Evolutionary conservation across 306 rosid genomes (phyloP).

Genomic region (Senna siamea): DNA sequence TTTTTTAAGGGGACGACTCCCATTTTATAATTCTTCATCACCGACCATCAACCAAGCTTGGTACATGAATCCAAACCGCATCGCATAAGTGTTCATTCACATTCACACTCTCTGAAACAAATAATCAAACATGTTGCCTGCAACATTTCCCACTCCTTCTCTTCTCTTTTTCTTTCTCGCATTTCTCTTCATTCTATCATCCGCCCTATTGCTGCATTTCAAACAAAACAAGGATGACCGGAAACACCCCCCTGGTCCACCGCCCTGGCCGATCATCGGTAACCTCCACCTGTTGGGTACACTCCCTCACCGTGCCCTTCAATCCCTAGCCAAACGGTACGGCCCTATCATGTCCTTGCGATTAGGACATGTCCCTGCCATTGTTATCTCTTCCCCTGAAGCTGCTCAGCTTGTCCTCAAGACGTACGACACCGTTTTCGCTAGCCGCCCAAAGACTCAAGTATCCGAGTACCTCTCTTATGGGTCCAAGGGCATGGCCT

Average conservation of each 20-base stretch:
- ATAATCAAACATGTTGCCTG: conserved; percentile 6
- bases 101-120: background rate
- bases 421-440: conserved; percentile 38
- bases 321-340: conserved; percentile 29
- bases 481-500: conserved; percentile 28
- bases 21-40: no score
- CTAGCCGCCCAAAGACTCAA: conserved; percentile 15
- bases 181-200: background rate
- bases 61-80: no score
- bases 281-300: conserved; percentile 43
- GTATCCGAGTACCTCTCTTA: background rate
- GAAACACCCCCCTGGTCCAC: conserved; percentile 44
- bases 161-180: background rate
- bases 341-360: conserved; percentile 41
- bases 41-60: no score
- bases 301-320: conserved; percentile 21
- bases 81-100: no score
- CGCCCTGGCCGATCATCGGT: conserved; percentile 37
- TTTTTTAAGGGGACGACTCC: no score
- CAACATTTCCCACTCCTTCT: background rate
- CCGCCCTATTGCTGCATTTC: background rate
- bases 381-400: conserved; percentile 37
- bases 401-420: conserved; percentile 52
- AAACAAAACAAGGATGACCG: background rate
- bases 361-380: conserved; percentile 28